Conservation (phyloP, 2,329 filamentous ascomycete species). For the Aureobasidium sp. region DNA sequence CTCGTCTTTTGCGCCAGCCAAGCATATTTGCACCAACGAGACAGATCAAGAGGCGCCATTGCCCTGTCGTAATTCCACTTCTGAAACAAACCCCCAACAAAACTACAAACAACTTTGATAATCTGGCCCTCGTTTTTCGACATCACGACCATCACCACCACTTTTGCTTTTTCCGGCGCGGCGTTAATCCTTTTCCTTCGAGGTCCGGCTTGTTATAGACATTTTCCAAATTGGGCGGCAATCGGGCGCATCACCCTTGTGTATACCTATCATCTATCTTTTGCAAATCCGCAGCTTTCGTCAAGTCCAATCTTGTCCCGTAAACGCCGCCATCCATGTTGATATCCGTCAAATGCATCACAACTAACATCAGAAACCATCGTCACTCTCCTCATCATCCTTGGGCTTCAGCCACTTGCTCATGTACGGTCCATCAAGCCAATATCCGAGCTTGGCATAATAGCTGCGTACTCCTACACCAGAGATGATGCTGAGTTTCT, state of each 20-base stretch:
- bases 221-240: neutral
- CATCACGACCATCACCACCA: conserved; percentile 2
- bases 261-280: conserved; percentile 1
- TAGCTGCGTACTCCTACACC: conserved; percentile 94
- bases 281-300: neutral
- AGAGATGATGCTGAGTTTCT: conserved; percentile 95
- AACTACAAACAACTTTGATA: neutral
- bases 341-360: neutral
- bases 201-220: neutral
- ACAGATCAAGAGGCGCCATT: conserved; percentile 77
- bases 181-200: neutral
- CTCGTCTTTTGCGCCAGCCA: conserved; percentile 87
- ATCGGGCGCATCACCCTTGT: conserved; percentile 1
- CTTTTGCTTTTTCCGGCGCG: conserved; percentile 1
- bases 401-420: conserved; percentile 28
- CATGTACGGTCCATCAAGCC: conserved; percentile 78
- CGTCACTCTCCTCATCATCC: conserved; percentile 18
- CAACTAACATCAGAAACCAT: conserved; percentile 12
- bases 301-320: neutral
- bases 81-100: neutral
- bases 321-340: neutral
- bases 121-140: neutral
- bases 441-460: conserved; percentile 87
- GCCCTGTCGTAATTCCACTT: conserved; percentile 49
- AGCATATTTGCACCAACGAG: conserved; percentile 74